Conservation (phyloP, 2,329 filamentous ascomycete genomes). For the Pseudogymnoascus sp. region DNA sequence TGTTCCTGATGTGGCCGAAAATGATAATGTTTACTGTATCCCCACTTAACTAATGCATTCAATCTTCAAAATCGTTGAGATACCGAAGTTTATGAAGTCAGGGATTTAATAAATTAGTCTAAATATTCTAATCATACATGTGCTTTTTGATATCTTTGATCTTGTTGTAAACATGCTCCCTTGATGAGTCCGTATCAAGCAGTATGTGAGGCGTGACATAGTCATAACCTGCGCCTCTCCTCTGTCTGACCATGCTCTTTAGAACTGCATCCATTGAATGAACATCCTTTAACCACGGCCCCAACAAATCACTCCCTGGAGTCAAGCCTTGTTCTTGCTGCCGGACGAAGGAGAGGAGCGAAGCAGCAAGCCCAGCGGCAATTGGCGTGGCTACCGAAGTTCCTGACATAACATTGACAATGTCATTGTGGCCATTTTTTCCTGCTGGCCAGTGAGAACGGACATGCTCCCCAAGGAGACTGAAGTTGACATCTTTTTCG, state of each 20-base stretch:
- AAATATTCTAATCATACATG: background rate
- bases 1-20: constrained; percentile 21
- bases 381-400: constrained; percentile 23
- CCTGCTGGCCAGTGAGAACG: constrained; percentile 18
- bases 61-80: too few relatives aligned
- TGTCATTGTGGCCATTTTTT: background rate
- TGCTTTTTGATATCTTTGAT: constrained; percentile 8
- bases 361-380: constrained; percentile 19
- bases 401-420: constrained; percentile 14
- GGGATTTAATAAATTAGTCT: too few relatives aligned
- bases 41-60: constrained; percentile 10
- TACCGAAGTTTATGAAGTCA: too few relatives aligned
- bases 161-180: constrained; percentile 9
- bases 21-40: constrained; percentile 20
- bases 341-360: constrained; percentile 16
- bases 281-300: constrained; percentile 8
- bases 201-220: constrained; percentile 14
- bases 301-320: constrained; percentile 9
- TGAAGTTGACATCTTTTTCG: constrained; percentile 17
- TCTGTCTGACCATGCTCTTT: constrained; percentile 12
- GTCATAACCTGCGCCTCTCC: constrained; percentile 13
- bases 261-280: constrained; percentile 13
- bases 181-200: constrained; percentile 6
- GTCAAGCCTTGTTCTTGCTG: constrained; percentile 10
- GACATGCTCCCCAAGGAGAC: constrained; percentile 21